Conservation (phyloP, 176 grass and related monocot species). For the Secale cereale region DNA sequence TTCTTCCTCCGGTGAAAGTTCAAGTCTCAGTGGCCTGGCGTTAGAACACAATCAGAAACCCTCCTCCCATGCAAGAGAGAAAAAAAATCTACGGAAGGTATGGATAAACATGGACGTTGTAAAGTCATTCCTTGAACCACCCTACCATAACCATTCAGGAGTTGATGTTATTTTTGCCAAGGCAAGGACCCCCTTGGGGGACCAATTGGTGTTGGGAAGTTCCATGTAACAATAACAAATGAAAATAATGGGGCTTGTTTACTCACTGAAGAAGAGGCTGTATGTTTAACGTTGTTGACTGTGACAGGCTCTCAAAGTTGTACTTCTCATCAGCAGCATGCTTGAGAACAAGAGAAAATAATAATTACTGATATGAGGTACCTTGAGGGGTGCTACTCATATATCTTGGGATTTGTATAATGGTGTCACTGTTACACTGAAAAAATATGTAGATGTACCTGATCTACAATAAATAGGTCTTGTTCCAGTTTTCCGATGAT, state of each 20-base stretch:
- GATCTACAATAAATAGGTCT: conserved; percentile 97
- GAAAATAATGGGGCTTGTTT: conserved; percentile 36
- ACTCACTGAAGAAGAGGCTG: conserved; percentile 94
- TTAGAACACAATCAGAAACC: conserved; percentile 35
- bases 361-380: background rate
- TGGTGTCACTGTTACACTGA: background rate
- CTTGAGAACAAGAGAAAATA: conserved; percentile 51
- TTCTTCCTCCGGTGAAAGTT: conserved; percentile 96
- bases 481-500: conserved; percentile 88
- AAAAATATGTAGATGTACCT: conserved; percentile 52
- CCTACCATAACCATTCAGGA: background rate
- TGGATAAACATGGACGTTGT: background rate
- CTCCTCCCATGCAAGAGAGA: background rate
- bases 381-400: conserved; percentile 32
- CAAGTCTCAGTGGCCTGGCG: conserved; percentile 79
- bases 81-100: conserved; percentile 2
- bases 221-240: conserved; percentile 17
- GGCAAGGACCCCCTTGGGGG: background rate
- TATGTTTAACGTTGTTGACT: conserved; percentile 86
- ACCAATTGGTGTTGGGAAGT: background rate
- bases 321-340: conserved; percentile 99
- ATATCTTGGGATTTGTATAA: conserved; percentile 25
- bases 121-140: background rate
- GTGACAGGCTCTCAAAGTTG: conserved; percentile 91
- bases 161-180: background rate